These are phyloP conservation scores for Parathielavia appendiculata DNA, from an alignment of 495 filamentous ascomycete genomes.

Conservation along the genomic window DNA sequence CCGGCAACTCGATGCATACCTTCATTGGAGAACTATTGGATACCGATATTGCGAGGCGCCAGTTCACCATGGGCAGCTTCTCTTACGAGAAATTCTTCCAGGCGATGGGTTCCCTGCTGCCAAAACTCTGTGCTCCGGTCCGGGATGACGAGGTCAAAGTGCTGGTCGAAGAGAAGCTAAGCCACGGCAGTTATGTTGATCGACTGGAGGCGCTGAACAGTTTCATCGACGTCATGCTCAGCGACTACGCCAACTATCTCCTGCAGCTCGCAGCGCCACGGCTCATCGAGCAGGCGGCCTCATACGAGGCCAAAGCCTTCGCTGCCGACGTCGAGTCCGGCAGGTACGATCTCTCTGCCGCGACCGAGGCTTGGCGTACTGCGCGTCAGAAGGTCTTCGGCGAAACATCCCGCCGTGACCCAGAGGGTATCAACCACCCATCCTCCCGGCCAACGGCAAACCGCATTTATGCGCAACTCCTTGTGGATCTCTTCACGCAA, in stretches of 20 bases:
- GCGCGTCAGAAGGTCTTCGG: slow-evolving; percentile 63
- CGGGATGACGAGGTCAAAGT: slow-evolving; percentile 79
- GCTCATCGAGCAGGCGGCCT: slow-evolving; percentile 71
- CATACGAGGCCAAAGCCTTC: slow-evolving; percentile 78
- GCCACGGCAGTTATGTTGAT: slow-evolving; percentile 71
- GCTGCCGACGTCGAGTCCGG: slow-evolving; percentile 61
- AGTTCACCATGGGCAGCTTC: slow-evolving; percentile 76
- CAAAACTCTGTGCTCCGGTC: slow-evolving; percentile 87
- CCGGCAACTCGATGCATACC: slow-evolving; percentile 73
- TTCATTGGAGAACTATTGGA: slow-evolving; percentile 85
- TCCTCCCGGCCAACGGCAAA: slow-evolving; percentile 53
- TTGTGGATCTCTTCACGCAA: slow-evolving; percentile 52
- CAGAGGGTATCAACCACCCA: slow-evolving; percentile 56
- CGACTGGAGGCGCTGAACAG: slow-evolving; percentile 77
- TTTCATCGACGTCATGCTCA: slow-evolving; percentile 83
- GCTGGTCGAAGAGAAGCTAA: slow-evolving; percentile 63
- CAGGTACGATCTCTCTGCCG: slow-evolving; percentile 53
- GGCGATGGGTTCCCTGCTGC: slow-evolving; percentile 83
- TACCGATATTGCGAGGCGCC: slow-evolving; percentile 64
- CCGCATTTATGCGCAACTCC: slow-evolving; percentile 77
- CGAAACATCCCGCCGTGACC: slow-evolving; percentile 68
- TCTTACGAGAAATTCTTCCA: slow-evolving; percentile 92
- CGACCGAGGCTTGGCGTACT: slow-evolving; percentile 65
- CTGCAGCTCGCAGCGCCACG: slow-evolving; percentile 73
- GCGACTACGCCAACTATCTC: slow-evolving; percentile 94